Base-by-base conservation (phyloP, 2,329 filamentous ascomycete species). In the Xylariaceae sp. region DNA sequence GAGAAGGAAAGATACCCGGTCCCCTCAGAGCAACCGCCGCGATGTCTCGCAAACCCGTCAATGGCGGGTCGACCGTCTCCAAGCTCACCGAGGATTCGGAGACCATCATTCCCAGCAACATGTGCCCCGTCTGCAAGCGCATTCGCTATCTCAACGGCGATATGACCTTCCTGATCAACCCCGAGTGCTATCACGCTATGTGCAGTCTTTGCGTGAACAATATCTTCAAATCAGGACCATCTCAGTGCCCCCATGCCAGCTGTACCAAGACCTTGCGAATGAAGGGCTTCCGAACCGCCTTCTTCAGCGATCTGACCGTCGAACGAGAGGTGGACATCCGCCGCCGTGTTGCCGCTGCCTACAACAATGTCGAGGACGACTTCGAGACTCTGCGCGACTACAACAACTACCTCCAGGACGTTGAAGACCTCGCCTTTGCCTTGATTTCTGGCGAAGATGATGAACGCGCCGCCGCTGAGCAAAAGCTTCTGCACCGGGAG, bases 171-270 rank as follows among this genome's bases (percentile, higher is more conserved):
- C 88, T 94, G 68, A 92, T 99, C 78, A 97, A 97, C 74, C 91
- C 93, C 7, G 92, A 96, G 80, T 99, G 94, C 83, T 99, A 99
- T 80, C 94, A 99, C 80, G 91, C 91, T 67, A 97, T 99, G 90
- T 99, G 94, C 80, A 88, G 91, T 73, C 92, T 90, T 59, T 99
- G 94, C 78, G 92, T 97, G 48, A 89, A 93, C 75, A 89, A 93
- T 58, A 90, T 97, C 68, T 99, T 97, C 81, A 89, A 88, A 41
- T 87, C 90, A 57, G 94, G 94, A 0, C 94, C 94, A 0, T 90
- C 92, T 58, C 89, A 92, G 62, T 99, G 95, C 72, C 94, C 94
- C 1, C 90, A 97, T 60, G 90, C 90, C 0, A 89, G 88, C 47
- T 99, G 94, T 76, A 84, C 86, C 72, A 88, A 89, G 73, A 97